These are phyloP conservation scores for Rhizopus microsporus DNA, from an alignment of 371 early-diverging fungal genomes.

Conservation along the genomic window DNA sequence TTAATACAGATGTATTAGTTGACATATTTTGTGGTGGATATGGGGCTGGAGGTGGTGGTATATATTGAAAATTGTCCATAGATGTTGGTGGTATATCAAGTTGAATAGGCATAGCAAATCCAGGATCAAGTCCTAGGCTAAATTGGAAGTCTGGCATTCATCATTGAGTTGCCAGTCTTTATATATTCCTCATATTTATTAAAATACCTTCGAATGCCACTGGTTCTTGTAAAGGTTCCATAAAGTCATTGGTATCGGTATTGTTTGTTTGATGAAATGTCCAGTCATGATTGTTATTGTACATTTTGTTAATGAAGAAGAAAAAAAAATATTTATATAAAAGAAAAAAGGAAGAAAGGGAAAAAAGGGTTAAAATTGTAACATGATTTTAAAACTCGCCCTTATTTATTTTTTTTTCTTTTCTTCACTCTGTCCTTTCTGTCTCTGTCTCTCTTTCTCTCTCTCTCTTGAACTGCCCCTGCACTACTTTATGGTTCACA, in stretches of 20 bases:
- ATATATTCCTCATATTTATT: neutral
- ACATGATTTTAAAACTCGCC: neutral
- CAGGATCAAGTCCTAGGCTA: constrained; percentile 51
- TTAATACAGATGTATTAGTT: constrained; percentile 25
- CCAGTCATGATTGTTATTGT: constrained; percentile 11
- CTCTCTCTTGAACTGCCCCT: too few relatives aligned
- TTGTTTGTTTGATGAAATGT: constrained; percentile 6
- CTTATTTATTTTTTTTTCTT: too few relatives aligned
- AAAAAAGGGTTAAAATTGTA: neutral
- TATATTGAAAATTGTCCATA: neutral
- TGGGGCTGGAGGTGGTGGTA: constrained; percentile 11
- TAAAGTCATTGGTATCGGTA: constrained; percentile 1
- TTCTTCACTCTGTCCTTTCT: too few relatives aligned
- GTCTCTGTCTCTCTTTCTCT: too few relatives aligned
- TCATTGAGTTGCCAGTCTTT: neutral
- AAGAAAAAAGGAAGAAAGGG: neutral
- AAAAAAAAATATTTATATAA: neutral
- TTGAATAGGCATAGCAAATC: constrained; percentile 48
- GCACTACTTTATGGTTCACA: too few relatives aligned
- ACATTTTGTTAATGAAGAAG: neutral
- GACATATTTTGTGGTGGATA: constrained; percentile 7
- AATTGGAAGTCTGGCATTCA: constrained; percentile 42
- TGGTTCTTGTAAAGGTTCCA: constrained; percentile 44
- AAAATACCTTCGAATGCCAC: constrained; percentile 50
- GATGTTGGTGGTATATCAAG: constrained; percentile 39